phyloP scores from a whole-genome alignment of 164 flowering plant genomes.

The Liriodendron chinense region DNA sequence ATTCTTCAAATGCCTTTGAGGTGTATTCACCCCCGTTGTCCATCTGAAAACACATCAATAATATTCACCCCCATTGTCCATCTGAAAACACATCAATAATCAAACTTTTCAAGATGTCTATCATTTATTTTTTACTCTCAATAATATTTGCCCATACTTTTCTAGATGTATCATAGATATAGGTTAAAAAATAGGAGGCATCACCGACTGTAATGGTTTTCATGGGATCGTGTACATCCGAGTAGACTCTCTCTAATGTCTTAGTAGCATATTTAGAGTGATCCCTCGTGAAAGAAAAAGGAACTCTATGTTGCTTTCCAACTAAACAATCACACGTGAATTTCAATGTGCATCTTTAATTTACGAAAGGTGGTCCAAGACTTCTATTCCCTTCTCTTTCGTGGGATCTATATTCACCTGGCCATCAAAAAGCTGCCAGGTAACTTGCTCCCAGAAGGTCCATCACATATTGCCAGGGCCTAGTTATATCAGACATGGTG shows the following conservation, averaged over 20 bases:
- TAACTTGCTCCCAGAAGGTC: too few relatives aligned
- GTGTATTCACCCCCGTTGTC: constrained; percentile 12
- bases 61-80: too few relatives aligned
- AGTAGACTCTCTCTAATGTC: not conserved
- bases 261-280: not conserved
- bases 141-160: not conserved
- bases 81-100: not conserved
- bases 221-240: not conserved
- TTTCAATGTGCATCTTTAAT: not conserved
- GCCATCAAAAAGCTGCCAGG: too few relatives aligned
- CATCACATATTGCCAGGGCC: too few relatives aligned
- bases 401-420: not conserved
- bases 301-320: constrained; percentile 3
- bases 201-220: not conserved
- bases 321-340: constrained; percentile 2
- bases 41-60: too few relatives aligned
- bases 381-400: not conserved
- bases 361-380: not conserved
- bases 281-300: not conserved
- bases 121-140: not conserved
- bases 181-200: constrained; percentile 4
- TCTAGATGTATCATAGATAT: constrained; percentile 5
- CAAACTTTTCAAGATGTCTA: not conserved
- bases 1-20: not conserved
- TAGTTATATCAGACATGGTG: too few relatives aligned